Conservation (phyloP, 345 rosid genomes). For the Cardiospermum halicacabum region DNA sequence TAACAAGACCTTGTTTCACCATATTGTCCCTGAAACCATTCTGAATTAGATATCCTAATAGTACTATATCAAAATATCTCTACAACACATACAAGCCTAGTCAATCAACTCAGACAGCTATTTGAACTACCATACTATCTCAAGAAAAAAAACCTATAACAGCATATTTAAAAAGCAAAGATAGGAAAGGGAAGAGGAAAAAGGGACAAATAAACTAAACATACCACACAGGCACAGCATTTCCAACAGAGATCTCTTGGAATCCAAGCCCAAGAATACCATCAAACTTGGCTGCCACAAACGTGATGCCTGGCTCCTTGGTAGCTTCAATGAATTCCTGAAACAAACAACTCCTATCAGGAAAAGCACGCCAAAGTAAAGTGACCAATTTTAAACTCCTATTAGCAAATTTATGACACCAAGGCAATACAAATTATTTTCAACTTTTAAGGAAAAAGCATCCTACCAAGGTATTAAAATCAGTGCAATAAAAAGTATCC, state of each 20-base stretch:
- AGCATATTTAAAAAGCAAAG: neutral
- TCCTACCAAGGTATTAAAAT: no score
- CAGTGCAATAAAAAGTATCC: neutral
- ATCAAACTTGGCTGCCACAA: slow-evolving; percentile 81
- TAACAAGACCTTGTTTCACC: slow-evolving; percentile 58
- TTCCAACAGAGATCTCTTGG: slow-evolving; percentile 64
- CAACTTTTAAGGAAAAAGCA: no score
- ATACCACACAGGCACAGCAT: slow-evolving; percentile 65
- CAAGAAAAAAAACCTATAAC: slow-evolving; percentile 3
- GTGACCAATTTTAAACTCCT: no score
- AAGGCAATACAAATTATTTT: neutral
- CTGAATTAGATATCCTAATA: neutral
- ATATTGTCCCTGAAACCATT: slow-evolving; percentile 58
- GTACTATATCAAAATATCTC: neutral
- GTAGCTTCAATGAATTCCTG: slow-evolving; percentile 96
- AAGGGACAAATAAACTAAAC: no score
- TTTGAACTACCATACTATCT: no score
- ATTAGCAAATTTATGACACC: slow-evolving; percentile 4
- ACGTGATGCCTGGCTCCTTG: slow-evolving; percentile 71
- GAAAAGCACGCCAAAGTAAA: slow-evolving; percentile 8
- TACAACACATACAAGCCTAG: neutral
- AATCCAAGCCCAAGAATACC: slow-evolving; percentile 80
- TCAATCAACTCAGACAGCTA: no score
- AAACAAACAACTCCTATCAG: neutral
- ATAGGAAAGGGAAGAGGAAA: no score